Percentiles rank a stretch among this genome's conserved stretches.
phyloP scores from a whole-genome alignment of 805 yeast species.

The Candida taoyuanica region DNA sequence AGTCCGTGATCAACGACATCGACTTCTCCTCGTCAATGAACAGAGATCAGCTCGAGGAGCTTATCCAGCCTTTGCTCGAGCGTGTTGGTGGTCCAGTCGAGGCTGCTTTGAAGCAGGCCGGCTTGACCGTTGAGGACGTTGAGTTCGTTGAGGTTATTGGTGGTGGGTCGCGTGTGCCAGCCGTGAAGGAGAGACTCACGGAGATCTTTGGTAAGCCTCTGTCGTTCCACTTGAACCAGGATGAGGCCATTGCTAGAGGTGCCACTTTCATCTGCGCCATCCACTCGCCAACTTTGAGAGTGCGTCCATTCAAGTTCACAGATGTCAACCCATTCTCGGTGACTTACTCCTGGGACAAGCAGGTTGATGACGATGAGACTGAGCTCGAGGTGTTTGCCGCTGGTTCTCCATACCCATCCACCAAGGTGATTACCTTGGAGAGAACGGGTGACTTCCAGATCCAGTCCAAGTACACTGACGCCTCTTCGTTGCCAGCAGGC shows the following conservation, averaged over 20 bases:
- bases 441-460: constrained; percentile 85
- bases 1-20: constrained; percentile 94
- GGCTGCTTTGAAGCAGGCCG: constrained; percentile 76
- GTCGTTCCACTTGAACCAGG: constrained; percentile 96
- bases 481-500: constrained; percentile 67
- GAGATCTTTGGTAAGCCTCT: constrained; percentile 80
- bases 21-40: constrained; percentile 87
- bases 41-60: constrained; percentile 91
- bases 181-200: constrained; percentile 74
- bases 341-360: constrained; percentile 91
- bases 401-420: constrained; percentile 89
- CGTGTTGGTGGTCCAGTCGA: constrained; percentile 76
- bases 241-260: constrained; percentile 98
- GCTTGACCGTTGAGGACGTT: constrained; percentile 63
- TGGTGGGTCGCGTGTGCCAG: constrained; percentile 97
- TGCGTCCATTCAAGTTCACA: constrained; percentile 97
- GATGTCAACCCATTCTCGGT: constrained; percentile 90
- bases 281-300: constrained; percentile 98
- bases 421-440: constrained; percentile 91
- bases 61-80: constrained; percentile 74
- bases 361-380: constrained; percentile 82
- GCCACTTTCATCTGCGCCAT: constrained; percentile 98
- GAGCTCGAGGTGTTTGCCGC: constrained; percentile 96
- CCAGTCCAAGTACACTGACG: constrained; percentile 80
- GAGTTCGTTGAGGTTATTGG: constrained; percentile 95